Percentiles rank a stretch among this genome's conserved stretches.
phyloP scores from a whole-genome alignment of 176 grass and related monocot genomes.

The Coix lacrymajobi region DNA sequence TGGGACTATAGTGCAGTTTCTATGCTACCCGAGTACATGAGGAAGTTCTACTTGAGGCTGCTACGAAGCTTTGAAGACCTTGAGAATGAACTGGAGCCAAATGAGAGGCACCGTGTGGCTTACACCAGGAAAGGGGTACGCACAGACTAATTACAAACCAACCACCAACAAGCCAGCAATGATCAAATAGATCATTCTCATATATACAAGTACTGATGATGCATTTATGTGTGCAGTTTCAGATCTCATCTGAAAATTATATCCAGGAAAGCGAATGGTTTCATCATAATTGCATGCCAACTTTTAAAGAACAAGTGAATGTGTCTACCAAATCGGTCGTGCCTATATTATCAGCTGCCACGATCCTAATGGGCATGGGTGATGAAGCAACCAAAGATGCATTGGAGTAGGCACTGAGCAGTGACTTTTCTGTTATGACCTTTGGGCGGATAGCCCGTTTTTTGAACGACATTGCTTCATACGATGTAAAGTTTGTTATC shows the following conservation, averaged over 20 bases:
- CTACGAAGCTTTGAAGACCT: constrained; percentile 1
- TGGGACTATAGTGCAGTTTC: no score
- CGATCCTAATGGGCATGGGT: constrained; percentile 23
- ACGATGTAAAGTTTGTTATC: not conserved
- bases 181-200: no score
- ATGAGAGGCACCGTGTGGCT: constrained; percentile 16
- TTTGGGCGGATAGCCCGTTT: not conserved
- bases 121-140: no score
- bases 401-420: constrained; percentile 3
- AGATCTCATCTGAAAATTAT: constrained; percentile 2
- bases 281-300: no score
- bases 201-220: no score
- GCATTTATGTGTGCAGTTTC: not conserved
- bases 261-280: constrained; percentile 35
- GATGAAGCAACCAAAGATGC: no score
- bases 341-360: not conserved
- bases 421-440: not conserved
- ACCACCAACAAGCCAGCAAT: no score
- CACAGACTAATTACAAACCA: no score
- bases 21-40: no score
- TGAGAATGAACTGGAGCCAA: constrained; percentile 13
- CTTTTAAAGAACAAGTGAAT: constrained; percentile 16
- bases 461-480: not conserved
- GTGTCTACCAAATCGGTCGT: not conserved
- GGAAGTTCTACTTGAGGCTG: no score